Evolutionary conservation across 768 basidiomycete species (phyloP), one percentile per base, ranked within the genome.

Genomic region (Tulasnella sp.): DNA sequence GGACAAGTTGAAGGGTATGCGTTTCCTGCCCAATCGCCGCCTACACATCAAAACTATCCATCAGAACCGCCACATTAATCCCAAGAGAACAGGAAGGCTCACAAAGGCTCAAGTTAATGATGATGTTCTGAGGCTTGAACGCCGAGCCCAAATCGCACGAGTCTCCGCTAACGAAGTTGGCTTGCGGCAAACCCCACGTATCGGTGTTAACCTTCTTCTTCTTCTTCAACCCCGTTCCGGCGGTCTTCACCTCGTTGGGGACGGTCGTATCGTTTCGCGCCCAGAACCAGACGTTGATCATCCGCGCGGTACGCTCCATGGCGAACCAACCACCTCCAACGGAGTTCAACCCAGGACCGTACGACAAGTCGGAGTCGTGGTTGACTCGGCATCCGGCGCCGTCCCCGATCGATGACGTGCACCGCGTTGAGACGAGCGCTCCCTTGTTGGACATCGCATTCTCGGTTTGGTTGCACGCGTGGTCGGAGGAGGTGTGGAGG

Each of bases 391-490:
- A 75, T 4, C 74, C 74, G 4, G 74, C 64, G 62, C 73, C 73
- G 42, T 41, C 42, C 1, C 40, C 40, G n/a, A 29, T 26, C 9
- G 36, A 19, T 19, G 67, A 67, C 67, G 67, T 67, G 67, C 67
- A 67, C 39, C 41, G 39, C 9, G 29, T 19, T n/a, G 39, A 41
- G 6, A 39, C 67, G 32, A 41, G 67, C 22, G 7, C 8, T 3
- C 40, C 32, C n/a, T 39, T 29, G 35, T 67, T 29, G 52, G 22
- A 22, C 52, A 32, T 59, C 26, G 1, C 32, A 8, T 7, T 82
- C 1, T 77, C 78, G 3, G 47, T 17, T 36, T 78, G 72, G 17
- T 85, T 85, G 85, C 88, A 87, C 12, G 83, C 83, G 79, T 87
- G 88, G 1, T 83, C 86, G 83, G 64, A 3, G 22, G 66, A 19